A percentile compares a stretch with the other conserved stretches of the same genome.
Conservation (phyloP, 352 stramenopile species). For the Pythium chondricola region DNA sequence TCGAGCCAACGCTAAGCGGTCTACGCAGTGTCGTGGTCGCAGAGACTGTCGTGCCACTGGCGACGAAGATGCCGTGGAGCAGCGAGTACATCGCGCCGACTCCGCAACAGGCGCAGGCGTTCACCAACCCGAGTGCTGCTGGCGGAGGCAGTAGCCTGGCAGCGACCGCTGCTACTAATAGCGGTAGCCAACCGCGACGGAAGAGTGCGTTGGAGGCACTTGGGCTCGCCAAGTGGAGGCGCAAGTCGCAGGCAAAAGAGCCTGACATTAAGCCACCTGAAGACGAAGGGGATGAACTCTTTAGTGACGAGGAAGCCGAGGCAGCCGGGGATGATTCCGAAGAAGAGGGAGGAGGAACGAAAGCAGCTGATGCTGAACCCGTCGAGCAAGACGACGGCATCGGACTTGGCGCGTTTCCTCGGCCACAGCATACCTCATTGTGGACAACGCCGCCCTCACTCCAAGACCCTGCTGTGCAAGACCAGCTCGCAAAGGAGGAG, state of each 20-base stretch:
- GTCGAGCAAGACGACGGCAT: slow-evolving; percentile 42
- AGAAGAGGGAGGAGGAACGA: slow-evolving; percentile 4
- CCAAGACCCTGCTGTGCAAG: slow-evolving; percentile 42
- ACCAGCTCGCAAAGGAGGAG: slow-evolving; percentile 36
- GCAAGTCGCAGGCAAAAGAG: neutral
- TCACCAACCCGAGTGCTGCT: slow-evolving; percentile 31
- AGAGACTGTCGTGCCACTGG: slow-evolving; percentile 49
- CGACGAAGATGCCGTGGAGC: slow-evolving; percentile 66
- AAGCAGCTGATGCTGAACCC: slow-evolving; percentile 10
- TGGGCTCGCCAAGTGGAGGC: neutral
- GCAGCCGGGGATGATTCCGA: neutral
- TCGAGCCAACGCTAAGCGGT: slow-evolving; percentile 44
- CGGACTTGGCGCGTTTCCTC: slow-evolving; percentile 34
- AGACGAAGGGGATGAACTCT: slow-evolving; percentile 5
- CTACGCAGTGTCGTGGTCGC: slow-evolving; percentile 49
- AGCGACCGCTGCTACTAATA: neutral
- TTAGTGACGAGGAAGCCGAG: slow-evolving; percentile 6
- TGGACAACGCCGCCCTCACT: neutral
- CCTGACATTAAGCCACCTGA: neutral
- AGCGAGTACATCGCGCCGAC: slow-evolving; percentile 32
- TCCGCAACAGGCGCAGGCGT: slow-evolving; percentile 21
- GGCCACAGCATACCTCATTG: neutral
- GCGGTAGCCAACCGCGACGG: neutral
- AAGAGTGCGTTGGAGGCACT: slow-evolving; percentile 5
- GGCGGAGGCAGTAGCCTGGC: neutral